phyloP scores from a whole-genome alignment of 345 rosid species.

The Fremontodendron californicum region DNA sequence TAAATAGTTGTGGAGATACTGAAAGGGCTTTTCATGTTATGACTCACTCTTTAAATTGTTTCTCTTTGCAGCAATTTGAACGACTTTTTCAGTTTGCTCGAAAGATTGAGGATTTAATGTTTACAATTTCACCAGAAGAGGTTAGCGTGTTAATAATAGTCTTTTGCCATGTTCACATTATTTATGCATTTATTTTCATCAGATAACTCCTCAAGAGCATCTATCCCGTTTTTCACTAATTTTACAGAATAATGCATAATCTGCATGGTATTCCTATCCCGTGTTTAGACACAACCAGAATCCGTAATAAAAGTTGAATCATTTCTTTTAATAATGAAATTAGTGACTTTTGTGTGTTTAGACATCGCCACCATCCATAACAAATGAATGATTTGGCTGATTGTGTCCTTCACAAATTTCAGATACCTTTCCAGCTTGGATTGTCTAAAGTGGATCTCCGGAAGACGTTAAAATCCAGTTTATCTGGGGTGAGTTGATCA shows the following conservation, averaged over 20 bases:
- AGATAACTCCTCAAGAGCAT: neutral
- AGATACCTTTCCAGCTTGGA: conserved; percentile 21
- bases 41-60: conserved; percentile 10
- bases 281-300: neutral
- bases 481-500: conserved; percentile 66
- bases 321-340: neutral
- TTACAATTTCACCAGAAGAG: conserved; percentile 92
- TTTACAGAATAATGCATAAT: neutral
- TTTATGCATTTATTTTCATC: neutral
- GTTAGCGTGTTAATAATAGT: conserved; percentile 33
- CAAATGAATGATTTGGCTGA: neutral
- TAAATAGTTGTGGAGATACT: neutral
- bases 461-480: conserved; percentile 9
- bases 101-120: conserved; percentile 90
- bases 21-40: conserved; percentile 4
- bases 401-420: neutral
- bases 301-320: conserved; percentile 51
- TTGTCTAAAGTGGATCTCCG: conserved; percentile 15
- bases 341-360: neutral
- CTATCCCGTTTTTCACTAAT: neutral
- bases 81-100: conserved; percentile 87
- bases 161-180: conserved; percentile 3
- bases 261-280: neutral
- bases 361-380: neutral
- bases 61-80: conserved; percentile 77